phyloP scores from a whole-genome alignment of 1,139 yeast genomes.

The Debaryomyces sp. region DNA sequence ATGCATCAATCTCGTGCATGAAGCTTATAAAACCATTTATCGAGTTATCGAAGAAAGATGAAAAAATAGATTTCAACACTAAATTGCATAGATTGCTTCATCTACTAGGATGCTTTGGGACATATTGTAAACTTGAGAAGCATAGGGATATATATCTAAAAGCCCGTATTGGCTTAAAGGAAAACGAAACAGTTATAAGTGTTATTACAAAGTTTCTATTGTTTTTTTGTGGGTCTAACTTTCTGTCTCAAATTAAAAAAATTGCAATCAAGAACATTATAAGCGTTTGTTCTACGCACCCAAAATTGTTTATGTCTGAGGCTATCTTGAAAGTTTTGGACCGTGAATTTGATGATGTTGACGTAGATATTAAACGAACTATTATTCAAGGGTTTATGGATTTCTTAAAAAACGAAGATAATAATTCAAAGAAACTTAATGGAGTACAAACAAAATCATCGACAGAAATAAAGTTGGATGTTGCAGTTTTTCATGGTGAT shows the following conservation, averaged over 20 bases:
- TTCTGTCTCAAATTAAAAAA: conserved; percentile 38
- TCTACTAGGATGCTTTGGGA: conserved; percentile 70
- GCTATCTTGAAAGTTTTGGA: conserved; percentile 58
- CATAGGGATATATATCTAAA: conserved; percentile 42
- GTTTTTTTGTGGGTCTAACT: conserved; percentile 42
- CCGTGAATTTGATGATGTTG: conserved; percentile 39
- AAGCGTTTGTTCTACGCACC: conserved; percentile 59
- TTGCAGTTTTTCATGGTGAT: conserved; percentile 58
- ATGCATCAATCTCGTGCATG: conserved; percentile 64
- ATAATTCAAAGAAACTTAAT: conserved; percentile 38
- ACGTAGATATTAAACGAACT: conserved; percentile 41
- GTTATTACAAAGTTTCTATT: conserved; percentile 59
- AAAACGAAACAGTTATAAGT: conserved; percentile 57
- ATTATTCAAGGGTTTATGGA: conserved; percentile 58
- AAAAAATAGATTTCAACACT: conserved; percentile 33
- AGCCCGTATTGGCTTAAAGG: conserved; percentile 44
- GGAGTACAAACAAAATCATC: conserved; percentile 37
- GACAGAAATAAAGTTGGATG: conserved; percentile 36
- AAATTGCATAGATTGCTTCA: conserved; percentile 60
- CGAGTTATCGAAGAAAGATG: conserved; percentile 22
- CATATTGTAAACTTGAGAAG: conserved; percentile 61
- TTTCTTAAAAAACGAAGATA: conserved; percentile 58
- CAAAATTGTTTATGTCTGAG: conserved; percentile 60
- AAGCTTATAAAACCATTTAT: conserved; percentile 48
- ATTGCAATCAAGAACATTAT: conserved; percentile 61